These are phyloP conservation scores for Anisodus tanguticus DNA, from an alignment of 257 asterid genomes.

Conservation along the genomic window DNA sequence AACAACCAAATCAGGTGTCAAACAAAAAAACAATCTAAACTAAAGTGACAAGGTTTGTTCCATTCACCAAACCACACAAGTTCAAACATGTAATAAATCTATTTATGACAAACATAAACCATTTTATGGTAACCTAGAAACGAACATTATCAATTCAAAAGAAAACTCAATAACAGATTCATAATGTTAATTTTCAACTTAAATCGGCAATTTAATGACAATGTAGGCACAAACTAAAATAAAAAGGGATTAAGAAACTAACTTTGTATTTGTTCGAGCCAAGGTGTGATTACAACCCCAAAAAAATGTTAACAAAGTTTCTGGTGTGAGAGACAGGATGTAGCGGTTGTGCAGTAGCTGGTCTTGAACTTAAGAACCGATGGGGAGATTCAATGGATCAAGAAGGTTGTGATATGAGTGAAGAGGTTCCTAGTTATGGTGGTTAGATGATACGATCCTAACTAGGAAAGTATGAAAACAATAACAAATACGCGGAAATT, in stretches of 20 bases:
- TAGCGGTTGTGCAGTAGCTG: not conserved
- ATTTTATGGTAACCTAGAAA: not conserved
- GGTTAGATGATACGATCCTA: not conserved
- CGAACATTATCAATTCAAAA: not conserved
- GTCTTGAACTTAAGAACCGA: no score
- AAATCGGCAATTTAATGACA: not conserved
- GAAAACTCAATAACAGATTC: conserved; percentile 1
- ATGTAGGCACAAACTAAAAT: not conserved
- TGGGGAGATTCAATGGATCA: no score
- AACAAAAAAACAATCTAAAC: not conserved
- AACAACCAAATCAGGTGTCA: not conserved
- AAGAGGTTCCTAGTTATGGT: not conserved
- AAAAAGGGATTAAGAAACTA: not conserved
- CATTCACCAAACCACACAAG: not conserved
- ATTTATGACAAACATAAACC: not conserved
- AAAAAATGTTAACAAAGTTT: not conserved
- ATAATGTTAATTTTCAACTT: not conserved
- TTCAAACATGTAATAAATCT: not conserved
- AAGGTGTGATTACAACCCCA: not conserved
- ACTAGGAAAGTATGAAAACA: no score
- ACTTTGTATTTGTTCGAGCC: not conserved
- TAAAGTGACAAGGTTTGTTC: not conserved
- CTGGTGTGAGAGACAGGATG: not conserved
- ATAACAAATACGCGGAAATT: no score
- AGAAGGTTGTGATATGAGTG: no score